Conservation (phyloP, 495 filamentous ascomycete genomes). For the Neurospora sp. region DNA sequence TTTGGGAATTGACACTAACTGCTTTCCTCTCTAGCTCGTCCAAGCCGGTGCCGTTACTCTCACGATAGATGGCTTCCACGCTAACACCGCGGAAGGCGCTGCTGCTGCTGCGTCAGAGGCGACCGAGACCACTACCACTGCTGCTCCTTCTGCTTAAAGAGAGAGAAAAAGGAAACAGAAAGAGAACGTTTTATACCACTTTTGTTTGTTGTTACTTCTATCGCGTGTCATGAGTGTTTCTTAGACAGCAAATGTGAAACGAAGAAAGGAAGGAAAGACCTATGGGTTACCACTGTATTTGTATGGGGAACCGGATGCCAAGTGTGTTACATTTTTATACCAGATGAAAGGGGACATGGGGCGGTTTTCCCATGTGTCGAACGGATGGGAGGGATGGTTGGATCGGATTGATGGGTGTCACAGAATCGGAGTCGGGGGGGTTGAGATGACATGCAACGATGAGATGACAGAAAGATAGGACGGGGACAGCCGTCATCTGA, state of each 20-base stretch:
- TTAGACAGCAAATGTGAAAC: neutral
- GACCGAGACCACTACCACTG: neutral
- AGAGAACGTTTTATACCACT: neutral
- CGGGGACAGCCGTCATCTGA: neutral
- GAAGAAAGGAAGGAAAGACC: neutral
- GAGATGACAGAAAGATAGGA: neutral
- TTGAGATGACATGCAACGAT: neutral
- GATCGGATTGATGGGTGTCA: neutral
- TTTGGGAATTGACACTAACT: neutral
- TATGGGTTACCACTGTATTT: neutral
- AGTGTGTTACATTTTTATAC: neutral
- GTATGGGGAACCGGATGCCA: neutral
- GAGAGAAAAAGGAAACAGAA: neutral
- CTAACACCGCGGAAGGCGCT: slow-evolving; percentile 21
- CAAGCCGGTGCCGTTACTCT: slow-evolving; percentile 88
- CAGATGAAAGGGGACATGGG: neutral
- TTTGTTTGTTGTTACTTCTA: neutral
- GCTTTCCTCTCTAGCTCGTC: slow-evolving; percentile 45
- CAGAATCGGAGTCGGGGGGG: neutral
- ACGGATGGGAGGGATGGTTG: neutral
- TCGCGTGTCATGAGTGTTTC: neutral
- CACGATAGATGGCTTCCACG: slow-evolving; percentile 67
- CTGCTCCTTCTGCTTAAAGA: neutral
- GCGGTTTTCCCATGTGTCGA: neutral
- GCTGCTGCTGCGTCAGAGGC: neutral